phyloP scores from a whole-genome alignment of 495 filamentous ascomycete genomes.

The Xylona heveae region DNA sequence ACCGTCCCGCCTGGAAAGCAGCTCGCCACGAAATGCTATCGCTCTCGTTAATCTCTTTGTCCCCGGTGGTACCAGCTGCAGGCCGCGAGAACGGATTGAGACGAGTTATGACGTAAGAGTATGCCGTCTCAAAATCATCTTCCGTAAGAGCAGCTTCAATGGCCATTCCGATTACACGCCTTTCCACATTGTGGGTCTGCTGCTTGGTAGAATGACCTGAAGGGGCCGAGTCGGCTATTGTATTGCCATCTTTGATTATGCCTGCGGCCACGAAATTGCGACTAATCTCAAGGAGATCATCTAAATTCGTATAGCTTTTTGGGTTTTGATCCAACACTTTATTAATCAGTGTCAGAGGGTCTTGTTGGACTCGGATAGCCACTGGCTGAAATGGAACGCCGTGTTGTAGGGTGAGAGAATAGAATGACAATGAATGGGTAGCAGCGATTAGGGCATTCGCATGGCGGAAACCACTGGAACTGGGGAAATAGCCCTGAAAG shows the following conservation, averaged over 20 bases:
- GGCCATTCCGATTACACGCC: conserved; percentile 68
- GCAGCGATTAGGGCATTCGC: conserved; percentile 52
- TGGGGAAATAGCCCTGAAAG: conserved; percentile 24
- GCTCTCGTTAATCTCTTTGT: conserved; percentile 9
- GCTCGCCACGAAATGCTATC: conserved; percentile 88
- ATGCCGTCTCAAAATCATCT: conserved; percentile 91
- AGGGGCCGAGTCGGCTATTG: conserved; percentile 3
- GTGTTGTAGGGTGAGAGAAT: conserved; percentile 73
- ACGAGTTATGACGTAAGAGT: conserved; percentile 73
- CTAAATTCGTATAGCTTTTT: conserved; percentile 66
- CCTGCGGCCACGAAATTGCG: conserved; percentile 55
- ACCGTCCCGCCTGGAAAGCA: conserved; percentile 70
- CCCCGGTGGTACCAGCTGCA: not conserved
- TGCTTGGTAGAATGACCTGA: conserved; percentile 4
- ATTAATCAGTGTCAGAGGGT: conserved; percentile 64
- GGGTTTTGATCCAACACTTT: conserved; percentile 79
- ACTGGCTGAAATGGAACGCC: conserved; percentile 85
- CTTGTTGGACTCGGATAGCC: conserved; percentile 63
- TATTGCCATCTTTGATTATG: conserved; percentile 16
- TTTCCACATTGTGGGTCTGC: conserved; percentile 20
- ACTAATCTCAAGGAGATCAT: conserved; percentile 64
- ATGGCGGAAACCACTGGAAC: conserved; percentile 26
- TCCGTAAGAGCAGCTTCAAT: conserved; percentile 68
- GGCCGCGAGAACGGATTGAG: conserved; percentile 12
- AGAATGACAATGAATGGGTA: conserved; percentile 72